Base-by-base conservation (phyloP, 345 rosid genomes). In the Rhodomyrtus tomentosa region DNA sequence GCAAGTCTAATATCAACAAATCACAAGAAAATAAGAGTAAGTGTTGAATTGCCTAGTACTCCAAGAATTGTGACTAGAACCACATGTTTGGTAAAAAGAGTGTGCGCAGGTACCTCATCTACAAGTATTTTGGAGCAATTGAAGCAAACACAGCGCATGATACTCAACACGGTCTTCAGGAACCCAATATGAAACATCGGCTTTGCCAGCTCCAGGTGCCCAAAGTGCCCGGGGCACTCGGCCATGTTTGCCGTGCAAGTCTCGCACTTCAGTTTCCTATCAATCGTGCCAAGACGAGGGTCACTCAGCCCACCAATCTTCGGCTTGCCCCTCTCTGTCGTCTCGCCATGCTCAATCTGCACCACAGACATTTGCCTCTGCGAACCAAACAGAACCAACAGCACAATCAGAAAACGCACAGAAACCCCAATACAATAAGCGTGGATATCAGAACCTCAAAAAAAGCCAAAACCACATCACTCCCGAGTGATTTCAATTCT, bases 361-460 rank as follows among this genome's bases (percentile, higher is more conserved):
- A 96, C 88, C 49, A 96, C 98, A 5, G 98, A 95, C 98, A 94
- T 95, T 93, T 96, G 99, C 90, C 99, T 93, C 99, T 96, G 98
- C 84, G 83, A 85, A 82, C 40, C 16, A 82, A 81, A 18, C 74
- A 83, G 59, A 40, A 55, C 25, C 55, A 82, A 25, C 52, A n/a
- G 55, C 53, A 81, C 14, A 29, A 51, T 81, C 83, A 81, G 56
- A 81, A 15, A 40, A 81, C 54, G 21, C 12, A 9, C 76, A 38
- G 76, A 68, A 68, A 68, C 45, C 76, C 76, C 38, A 18, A 32
- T 32, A 62, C 74, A 21, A 29, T 16, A 62, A 32, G 45, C 45
- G 12, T 11, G 76, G 74, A 62, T 16, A 32, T 21, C 76, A 68
- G 42, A 68, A 68, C 76, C 76, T 68, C 76, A 68, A 59, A 59